phyloP scores from a whole-genome alignment of 148 eudicot species.

The Nyssa sinensis region DNA sequence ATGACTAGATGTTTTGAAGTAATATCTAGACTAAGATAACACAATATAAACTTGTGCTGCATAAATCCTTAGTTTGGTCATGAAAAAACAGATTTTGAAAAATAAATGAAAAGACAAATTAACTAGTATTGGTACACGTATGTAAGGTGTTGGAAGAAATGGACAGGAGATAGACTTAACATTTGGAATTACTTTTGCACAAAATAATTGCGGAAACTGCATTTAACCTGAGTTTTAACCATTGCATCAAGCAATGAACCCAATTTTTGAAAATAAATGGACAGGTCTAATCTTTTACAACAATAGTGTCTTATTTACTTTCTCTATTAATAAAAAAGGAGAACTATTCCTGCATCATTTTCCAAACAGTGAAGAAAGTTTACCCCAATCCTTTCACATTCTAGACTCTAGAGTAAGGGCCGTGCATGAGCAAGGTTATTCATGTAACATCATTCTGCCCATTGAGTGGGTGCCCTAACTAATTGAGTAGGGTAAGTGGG shows the following conservation, averaged over 20 bases:
- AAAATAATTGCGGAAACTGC: too few species aligned
- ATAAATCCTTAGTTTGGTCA: not conserved
- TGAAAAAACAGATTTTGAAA: not conserved
- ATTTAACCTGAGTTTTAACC: too few species aligned
- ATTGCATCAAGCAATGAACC: not conserved
- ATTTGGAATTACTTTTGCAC: too few species aligned
- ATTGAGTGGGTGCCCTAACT: not conserved
- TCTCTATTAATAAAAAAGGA: not conserved
- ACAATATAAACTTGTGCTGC: not conserved
- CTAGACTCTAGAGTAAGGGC: too few species aligned
- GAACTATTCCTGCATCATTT: not conserved
- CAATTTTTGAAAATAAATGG: not conserved
- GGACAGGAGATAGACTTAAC: too few species aligned
- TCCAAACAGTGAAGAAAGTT: not conserved
- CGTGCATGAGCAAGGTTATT: not conserved
- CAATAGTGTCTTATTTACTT: not conserved
- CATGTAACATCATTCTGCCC: not conserved
- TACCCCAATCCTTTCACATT: not conserved
- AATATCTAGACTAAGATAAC: not conserved
- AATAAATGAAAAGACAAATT: not conserved
- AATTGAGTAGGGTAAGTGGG: not conserved
- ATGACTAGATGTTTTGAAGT: not conserved
- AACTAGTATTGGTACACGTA: too few species aligned
- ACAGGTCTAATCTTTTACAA: not conserved
- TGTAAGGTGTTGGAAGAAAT: too few species aligned